These are phyloP conservation scores for Rhipidocladum racemiflorum DNA, from an alignment of 176 grass and related monocot species.

Conservation along the genomic window DNA sequence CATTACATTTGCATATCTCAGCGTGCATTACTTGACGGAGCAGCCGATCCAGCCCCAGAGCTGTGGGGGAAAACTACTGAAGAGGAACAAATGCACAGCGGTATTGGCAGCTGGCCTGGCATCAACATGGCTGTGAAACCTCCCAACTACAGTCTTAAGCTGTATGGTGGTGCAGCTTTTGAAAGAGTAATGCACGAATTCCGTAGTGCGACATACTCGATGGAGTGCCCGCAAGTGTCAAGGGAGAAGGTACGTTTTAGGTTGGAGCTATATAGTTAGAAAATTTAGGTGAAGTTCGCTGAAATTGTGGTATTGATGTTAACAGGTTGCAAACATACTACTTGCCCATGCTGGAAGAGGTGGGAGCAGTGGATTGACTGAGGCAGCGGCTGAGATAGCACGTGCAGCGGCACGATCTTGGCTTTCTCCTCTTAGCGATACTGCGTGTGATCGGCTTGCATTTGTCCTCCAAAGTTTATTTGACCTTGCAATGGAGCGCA, in stretches of 20 bases:
- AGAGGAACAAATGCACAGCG: slow-evolving; percentile 87
- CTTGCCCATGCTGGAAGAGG: slow-evolving; percentile 95
- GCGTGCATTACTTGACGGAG: slow-evolving; percentile 84
- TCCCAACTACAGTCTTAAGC: slow-evolving; percentile 73
- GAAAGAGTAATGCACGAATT: slow-evolving; percentile 97
- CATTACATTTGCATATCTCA: slow-evolving; percentile 18
- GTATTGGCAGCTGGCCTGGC: slow-evolving; percentile 84
- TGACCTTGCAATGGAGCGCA: slow-evolving; percentile 85
- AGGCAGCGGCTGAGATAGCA: slow-evolving; percentile 94
- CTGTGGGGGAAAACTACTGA: slow-evolving; percentile 92
- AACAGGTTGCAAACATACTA: slow-evolving; percentile 95
- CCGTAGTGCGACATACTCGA: slow-evolving; percentile 84
- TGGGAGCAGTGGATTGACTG: slow-evolving; percentile 69
- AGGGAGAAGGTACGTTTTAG: slow-evolving; percentile 75
- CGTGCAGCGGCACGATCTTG: slow-evolving; percentile 76
- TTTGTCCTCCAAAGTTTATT: slow-evolving; percentile 92
- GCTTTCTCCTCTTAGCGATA: slow-evolving; percentile 87
- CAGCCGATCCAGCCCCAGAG: slow-evolving; percentile 91
- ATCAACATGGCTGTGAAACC: slow-evolving; percentile 61
- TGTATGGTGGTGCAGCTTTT: slow-evolving; percentile 96
- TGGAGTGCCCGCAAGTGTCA: slow-evolving; percentile 89
- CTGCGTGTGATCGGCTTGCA: slow-evolving; percentile 90
- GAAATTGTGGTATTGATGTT: slow-evolving; percentile 2
- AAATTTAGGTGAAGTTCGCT: slow-evolving; percentile 9
- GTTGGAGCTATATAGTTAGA: neutral